Evolutionary conservation across 768 basidiomycete genomes (phyloP).

Genomic region (Termitomyces sp.): DNA sequence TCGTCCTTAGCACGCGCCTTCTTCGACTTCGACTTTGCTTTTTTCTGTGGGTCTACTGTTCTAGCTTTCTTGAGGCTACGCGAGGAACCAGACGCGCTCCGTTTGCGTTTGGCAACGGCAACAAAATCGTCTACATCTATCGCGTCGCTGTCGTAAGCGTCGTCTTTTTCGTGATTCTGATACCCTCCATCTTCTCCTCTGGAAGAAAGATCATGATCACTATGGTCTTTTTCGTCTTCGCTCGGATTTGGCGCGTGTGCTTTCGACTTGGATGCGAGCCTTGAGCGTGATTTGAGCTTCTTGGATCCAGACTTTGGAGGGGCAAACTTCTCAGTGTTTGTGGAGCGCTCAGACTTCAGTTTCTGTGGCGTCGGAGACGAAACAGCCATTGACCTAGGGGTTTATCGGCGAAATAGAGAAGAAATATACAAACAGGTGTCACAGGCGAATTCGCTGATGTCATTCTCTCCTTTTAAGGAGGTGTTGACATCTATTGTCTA

Average conservation of each 20-base stretch:
- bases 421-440: too few species aligned
- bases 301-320: background rate
- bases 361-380: background rate
- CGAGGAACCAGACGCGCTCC: slow-evolving; percentile 15
- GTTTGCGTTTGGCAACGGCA: slow-evolving; percentile 23
- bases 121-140: slow-evolving; percentile 30
- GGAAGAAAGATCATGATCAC: background rate
- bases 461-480: background rate
- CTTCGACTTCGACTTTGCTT: slow-evolving; percentile 15
- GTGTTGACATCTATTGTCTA: background rate
- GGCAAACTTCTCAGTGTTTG: background rate
- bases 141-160: slow-evolving; percentile 25
- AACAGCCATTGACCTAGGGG: background rate
- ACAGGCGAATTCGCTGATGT: background rate
- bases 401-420: background rate
- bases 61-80: slow-evolving; percentile 25
- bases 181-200: slow-evolving; percentile 15
- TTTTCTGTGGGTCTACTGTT: slow-evolving; percentile 22
- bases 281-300: background rate
- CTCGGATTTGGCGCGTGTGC: background rate
- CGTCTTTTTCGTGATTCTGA: slow-evolving; percentile 14
- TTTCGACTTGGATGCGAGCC: background rate
- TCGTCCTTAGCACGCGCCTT: slow-evolving; percentile 26
- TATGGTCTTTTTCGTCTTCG: background rate
- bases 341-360: background rate